Conservation (phyloP, 2,329 filamentous ascomycete genomes). For the Ceratocystis albifundus region DNA sequence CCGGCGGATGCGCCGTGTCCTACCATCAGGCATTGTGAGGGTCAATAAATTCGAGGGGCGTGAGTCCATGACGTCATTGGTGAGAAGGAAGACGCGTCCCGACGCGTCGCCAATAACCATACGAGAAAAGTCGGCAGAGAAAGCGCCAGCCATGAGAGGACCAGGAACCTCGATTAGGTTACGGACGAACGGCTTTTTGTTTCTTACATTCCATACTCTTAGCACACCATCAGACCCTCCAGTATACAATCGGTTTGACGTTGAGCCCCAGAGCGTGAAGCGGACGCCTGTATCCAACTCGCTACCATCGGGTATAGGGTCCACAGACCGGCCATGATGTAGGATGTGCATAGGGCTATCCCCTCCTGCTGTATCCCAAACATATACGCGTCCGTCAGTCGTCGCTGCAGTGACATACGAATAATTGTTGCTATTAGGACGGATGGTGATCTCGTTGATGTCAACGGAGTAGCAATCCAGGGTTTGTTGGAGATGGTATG, state of each 20-base stretch:
- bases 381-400: conserved; percentile 50
- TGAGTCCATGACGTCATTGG: conserved; percentile 37
- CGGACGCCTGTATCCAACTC: conserved; percentile 51
- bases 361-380: conserved; percentile 50
- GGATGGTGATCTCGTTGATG: conserved; percentile 51
- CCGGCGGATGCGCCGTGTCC: conserved; percentile 32
- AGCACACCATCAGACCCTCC: conserved; percentile 52
- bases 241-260: conserved; percentile 48
- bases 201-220: conserved; percentile 51
- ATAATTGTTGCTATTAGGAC: conserved; percentile 41
- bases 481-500: conserved; percentile 38
- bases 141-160: conserved; percentile 47
- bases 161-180: conserved; percentile 44
- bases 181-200: conserved; percentile 34
- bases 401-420: conserved; percentile 50
- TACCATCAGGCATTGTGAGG: conserved; percentile 30
- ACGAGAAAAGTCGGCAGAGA: conserved; percentile 45
- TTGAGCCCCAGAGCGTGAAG: conserved; percentile 50
- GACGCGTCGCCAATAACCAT: conserved; percentile 51
- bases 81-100: conserved; percentile 47
- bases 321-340: conserved; percentile 38
- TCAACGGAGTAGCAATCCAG: conserved; percentile 50
- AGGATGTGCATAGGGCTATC: conserved; percentile 47
- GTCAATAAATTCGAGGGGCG: conserved; percentile 30
- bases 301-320: conserved; percentile 38